These are phyloP conservation scores for Beauveria australis DNA, from an alignment of 2,329 filamentous ascomycete genomes.

Conservation along the genomic window DNA sequence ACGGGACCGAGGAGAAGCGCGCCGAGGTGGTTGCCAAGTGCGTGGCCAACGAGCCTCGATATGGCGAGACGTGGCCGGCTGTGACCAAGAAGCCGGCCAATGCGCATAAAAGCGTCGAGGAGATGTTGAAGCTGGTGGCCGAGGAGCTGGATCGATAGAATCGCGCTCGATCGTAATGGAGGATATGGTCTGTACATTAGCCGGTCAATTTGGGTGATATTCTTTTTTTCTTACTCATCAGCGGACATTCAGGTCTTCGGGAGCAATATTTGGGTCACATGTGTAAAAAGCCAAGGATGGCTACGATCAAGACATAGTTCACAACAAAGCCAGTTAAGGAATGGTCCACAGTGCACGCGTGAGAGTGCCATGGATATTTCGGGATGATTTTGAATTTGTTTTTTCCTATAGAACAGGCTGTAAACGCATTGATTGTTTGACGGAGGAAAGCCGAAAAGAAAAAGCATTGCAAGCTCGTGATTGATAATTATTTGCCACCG, in stretches of 20 bases:
- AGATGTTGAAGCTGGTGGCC: constrained; percentile 74
- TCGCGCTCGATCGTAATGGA: neutral
- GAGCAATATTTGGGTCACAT: neutral
- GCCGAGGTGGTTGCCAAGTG: constrained; percentile 77
- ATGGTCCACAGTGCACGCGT: neutral
- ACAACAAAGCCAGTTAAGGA: neutral
- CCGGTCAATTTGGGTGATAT: neutral
- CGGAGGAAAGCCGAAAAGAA: neutral
- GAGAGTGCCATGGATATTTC: neutral
- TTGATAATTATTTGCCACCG: constrained; percentile 40
- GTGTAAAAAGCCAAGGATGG: neutral
- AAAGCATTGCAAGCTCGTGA: neutral
- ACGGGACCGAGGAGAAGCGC: constrained; percentile 90
- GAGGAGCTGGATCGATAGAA: constrained; percentile 29
- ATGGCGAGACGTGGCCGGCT: constrained; percentile 86
- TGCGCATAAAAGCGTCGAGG: constrained; percentile 64
- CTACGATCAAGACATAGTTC: neutral
- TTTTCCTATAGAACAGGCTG: constrained; percentile 1
- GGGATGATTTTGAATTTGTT: neutral
- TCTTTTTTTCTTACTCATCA: neutral
- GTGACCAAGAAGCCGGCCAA: constrained; percentile 82
- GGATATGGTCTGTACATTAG: neutral
- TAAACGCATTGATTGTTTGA: neutral
- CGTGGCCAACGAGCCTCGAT: constrained; percentile 73
- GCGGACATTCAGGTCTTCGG: neutral